Base-by-base conservation (phyloP, 2,329 filamentous ascomycete species). In the Dothiorella sarmentorum region DNA sequence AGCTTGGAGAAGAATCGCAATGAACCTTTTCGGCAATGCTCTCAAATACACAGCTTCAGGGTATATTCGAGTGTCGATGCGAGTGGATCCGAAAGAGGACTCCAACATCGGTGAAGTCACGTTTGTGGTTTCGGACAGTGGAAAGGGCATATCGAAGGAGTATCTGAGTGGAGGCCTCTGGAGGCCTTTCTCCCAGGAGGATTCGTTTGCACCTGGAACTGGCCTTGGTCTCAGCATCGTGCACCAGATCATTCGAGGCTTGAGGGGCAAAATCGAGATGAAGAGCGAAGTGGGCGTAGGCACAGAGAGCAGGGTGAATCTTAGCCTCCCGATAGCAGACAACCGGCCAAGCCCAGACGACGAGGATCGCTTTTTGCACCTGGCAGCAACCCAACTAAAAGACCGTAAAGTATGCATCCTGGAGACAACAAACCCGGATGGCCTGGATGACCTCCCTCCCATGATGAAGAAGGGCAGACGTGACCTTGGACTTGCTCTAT, bases 1-100 rank as follows among this genome's bases (percentile, higher is more conserved):
- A 0, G 79, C 78, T 2, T 69, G 60, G 45, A 38, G 75, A n/a
- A 75, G 82, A 7, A 79, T 86, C 45, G 76, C 86, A 47, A 85
- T 85, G 82, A 86, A 86, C 58, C 64, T 86, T 0, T 81, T 85
- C 40, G 82, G 82, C 7, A 87, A 87, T 63, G 78, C 84, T 0
- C 74, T 86, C 65, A 87, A 86, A 66, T 87, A 85, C 60, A 86
- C 83, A 0, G n/a, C n/a, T 3, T 38, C 38, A 35, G 56, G 56
- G 11, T 44, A 31, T 2, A 52, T 58, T 13, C 22, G 38, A 17
- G 11, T 51, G 15, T 55, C 57, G 3, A 9, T 59, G 24, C 55
- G 47, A 43, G 45, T 59, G 2, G 56, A 59, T 11, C 20, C 24
- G 20, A 43, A 6, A 24, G 22, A 22, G 15, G 56, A 44, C 4